Base-by-base conservation (phyloP, 352 stramenopile genomes). In the Phytopythium helicoides region DNA sequence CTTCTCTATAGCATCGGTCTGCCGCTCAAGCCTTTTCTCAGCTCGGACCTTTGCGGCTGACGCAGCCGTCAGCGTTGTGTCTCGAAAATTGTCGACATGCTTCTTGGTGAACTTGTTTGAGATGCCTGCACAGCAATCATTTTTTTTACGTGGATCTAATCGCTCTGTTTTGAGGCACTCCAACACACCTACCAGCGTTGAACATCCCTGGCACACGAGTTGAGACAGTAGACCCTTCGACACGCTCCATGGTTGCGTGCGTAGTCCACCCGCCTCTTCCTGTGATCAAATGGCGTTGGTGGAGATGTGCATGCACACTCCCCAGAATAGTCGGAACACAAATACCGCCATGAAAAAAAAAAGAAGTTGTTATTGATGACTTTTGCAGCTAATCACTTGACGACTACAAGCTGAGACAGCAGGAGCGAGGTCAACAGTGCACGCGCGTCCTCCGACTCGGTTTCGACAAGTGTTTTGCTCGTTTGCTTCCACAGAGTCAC, bases 21-120 rank as follows among this genome's bases (percentile, higher is more conserved):
- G 83, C 9, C 68, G 63, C 52, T 88, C 72, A 36, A 86, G 49
- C 46, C 83, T 89, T 36, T 57, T 62, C 45, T 94, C 81, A 6
- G 79, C 71, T 25, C 83, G 75, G 14, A 69, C 50, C 50, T 88
- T 89, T 1, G 83, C 81, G 4, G 73, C 77, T 6, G 83, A 91
- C 6, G 83, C 81, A 7, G 75, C 83, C 6, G 75, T 71, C 28
- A 94, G 65, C 1, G 77, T 89, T 18, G 81, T 91, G 53, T 94
- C 83, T 7, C 83, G 68, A 42, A 89, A 92, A 47, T 89, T 89
- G 23, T 52, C 60, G 8, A 64, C 56, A 68, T 89, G 82, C 18
- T 71, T 68, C 63, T 86, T 88, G 2, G 83, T 89, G 54, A 94
- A 94, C 56, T 94, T 94, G 68, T 61, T 87, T 9, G 83, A 94